Conservation (phyloP, 768 basidiomycete species). For the Dacryopinax primogenitus region DNA sequence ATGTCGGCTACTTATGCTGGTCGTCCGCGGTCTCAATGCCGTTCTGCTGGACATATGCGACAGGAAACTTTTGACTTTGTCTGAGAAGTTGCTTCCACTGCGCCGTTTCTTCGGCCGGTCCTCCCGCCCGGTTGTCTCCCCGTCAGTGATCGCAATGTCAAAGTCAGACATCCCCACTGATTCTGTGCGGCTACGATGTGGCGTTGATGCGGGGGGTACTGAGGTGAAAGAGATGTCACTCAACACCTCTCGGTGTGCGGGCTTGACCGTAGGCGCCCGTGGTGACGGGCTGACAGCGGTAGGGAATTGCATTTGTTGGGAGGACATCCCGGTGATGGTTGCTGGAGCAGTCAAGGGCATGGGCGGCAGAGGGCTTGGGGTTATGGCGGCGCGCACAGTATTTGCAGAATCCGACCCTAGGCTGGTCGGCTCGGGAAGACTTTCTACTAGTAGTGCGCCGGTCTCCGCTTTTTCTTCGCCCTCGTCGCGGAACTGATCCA, state of each 20-base stretch:
- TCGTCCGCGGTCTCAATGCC: not conserved
- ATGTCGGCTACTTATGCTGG: not conserved
- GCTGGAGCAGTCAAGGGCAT: not conserved
- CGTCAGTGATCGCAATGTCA: not conserved
- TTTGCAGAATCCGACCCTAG: not conserved
- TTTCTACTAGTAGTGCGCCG: not conserved
- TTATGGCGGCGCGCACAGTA: not conserved
- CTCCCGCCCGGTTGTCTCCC: not conserved
- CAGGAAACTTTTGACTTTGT: not conserved
- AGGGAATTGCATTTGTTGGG: not conserved
- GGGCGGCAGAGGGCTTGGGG: not conserved
- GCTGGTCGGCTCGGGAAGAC: not conserved
- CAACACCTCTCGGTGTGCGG: not conserved
- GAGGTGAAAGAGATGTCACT: not conserved
- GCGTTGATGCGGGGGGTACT: not conserved
- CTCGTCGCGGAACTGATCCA: not conserved
- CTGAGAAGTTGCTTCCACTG: slow-evolving; percentile 1
- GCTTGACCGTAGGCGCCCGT: not conserved
- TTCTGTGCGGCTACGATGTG: not conserved
- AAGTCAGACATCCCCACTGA: not conserved
- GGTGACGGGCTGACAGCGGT: not conserved
- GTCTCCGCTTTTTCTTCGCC: not conserved
- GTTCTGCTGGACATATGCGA: slow-evolving; percentile 5
- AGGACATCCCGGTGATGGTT: not conserved
- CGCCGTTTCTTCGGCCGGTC: not conserved